phyloP scores from a whole-genome alignment of 331 rosid genomes.

The Quercus tomentella region DNA sequence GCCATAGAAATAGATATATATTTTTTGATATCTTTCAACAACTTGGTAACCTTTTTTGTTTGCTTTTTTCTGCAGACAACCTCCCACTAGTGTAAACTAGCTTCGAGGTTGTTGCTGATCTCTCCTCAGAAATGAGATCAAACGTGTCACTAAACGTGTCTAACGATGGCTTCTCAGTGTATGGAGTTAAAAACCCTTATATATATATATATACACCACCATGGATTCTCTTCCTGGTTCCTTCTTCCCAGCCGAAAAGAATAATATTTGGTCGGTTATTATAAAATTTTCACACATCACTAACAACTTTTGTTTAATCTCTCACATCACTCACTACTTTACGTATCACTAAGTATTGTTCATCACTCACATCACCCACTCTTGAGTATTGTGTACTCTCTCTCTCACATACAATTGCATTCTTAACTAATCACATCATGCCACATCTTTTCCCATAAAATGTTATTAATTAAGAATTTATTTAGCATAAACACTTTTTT shows the following conservation, averaged over 20 bases:
- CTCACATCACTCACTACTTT: neutral
- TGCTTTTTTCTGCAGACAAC: constrained; percentile 62
- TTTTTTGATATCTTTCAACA: neutral
- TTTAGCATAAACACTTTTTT: too few relatives aligned
- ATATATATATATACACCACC: neutral
- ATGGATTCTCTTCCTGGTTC: neutral
- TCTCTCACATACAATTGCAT: neutral
- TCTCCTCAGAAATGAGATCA: neutral
- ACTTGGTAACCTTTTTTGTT: neutral
- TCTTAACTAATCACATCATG: neutral
- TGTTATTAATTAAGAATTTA: neutral
- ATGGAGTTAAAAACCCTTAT: neutral
- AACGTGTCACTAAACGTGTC: neutral
- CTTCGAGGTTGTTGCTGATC: constrained; percentile 78
- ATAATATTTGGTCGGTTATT: neutral
- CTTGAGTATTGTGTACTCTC: neutral
- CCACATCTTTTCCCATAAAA: neutral
- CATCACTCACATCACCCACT: neutral
- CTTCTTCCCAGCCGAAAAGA: neutral
- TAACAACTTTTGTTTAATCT: neutral
- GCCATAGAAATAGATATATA: constrained; percentile 34
- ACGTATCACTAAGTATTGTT: neutral
- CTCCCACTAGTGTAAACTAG: constrained; percentile 99
- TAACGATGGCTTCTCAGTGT: neutral
- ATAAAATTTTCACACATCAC: neutral